A percentile compares a stretch with the other conserved stretches of the same genome.
These are phyloP conservation scores for Trichoderma arundinaceum DNA, from an alignment of 2,329 filamentous ascomycete species.

Conservation along the genomic window DNA sequence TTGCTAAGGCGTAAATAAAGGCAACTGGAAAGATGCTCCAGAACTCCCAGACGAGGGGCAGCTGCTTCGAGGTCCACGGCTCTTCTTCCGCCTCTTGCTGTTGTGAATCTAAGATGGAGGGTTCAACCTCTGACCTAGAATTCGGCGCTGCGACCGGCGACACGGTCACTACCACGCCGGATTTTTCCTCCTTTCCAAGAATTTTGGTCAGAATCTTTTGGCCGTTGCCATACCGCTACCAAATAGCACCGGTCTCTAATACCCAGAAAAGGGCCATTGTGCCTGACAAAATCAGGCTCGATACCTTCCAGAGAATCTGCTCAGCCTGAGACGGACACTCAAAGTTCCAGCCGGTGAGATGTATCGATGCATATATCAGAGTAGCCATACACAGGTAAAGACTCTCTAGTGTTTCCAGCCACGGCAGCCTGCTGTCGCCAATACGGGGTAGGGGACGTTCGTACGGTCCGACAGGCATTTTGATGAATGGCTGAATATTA, in stretches of 20 bases:
- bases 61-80: not conserved
- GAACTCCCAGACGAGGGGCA: not conserved
- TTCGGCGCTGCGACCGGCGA: not conserved
- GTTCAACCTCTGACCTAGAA: not conserved
- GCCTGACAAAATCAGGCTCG: not conserved
- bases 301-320: constrained; percentile 2
- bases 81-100: not conserved
- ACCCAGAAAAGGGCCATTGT: constrained; percentile 18
- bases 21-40: not conserved
- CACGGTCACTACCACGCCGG: not conserved
- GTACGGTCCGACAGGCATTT: not conserved
- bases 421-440: not conserved
- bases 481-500: constrained; percentile 6
- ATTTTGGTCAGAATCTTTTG: not conserved
- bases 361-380: not conserved
- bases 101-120: not conserved
- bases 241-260: not conserved
- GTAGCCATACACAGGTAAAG: constrained; percentile 10
- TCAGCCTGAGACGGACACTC: not conserved
- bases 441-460: not conserved
- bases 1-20: not conserved
- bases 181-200: not conserved
- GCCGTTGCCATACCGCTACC: not conserved
- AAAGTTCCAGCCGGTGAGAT: constrained; percentile 1
- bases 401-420: not conserved